phyloP scores from a whole-genome alignment of 352 stramenopile genomes.

The Thalassiosira exigua region DNA sequence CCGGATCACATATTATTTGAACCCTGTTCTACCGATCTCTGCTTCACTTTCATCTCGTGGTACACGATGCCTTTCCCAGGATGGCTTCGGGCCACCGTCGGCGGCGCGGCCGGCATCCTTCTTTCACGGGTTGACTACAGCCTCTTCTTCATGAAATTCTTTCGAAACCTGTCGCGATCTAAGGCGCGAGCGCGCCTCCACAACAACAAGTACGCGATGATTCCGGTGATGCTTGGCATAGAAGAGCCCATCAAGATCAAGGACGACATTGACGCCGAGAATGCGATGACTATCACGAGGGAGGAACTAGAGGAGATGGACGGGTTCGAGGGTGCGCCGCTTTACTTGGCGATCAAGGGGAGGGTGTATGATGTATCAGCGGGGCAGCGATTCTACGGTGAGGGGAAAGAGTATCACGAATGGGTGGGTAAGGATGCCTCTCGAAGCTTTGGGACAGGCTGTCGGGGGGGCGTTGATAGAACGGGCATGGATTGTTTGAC shows the following conservation, averaged over 20 bases:
- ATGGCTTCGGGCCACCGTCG: conserved; percentile 46
- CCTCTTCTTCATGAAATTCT: conserved; percentile 77
- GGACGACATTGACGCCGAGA: conserved; percentile 53
- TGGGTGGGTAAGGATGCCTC: conserved; percentile 76
- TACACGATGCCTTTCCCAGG: conserved; percentile 27
- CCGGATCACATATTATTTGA: no score
- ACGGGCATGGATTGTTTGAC: conserved; percentile 52
- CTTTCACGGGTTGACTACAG: conserved; percentile 58
- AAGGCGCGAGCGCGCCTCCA: conserved; percentile 68
- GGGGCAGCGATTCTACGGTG: conserved; percentile 73
- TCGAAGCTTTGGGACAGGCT: conserved; percentile 67
- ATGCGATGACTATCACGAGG: conserved; percentile 46
- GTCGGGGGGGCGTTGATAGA: conserved; percentile 49
- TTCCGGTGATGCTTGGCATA: conserved; percentile 54
- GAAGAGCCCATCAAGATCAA: conserved; percentile 55
- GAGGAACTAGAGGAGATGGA: conserved; percentile 53
- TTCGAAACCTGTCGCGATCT: conserved; percentile 69
- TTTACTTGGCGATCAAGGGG: conserved; percentile 74
- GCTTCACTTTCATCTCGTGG: background rate
- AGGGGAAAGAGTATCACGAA: conserved; percentile 63
- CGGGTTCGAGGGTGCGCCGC: conserved; percentile 53
- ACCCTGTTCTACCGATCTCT: no score
- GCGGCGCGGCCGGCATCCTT: conserved; percentile 29
- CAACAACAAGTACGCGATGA: conserved; percentile 56
- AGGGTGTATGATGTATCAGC: conserved; percentile 75